phyloP scores from a whole-genome alignment of 768 basidiomycete species.

The Termitomyces sp. region DNA sequence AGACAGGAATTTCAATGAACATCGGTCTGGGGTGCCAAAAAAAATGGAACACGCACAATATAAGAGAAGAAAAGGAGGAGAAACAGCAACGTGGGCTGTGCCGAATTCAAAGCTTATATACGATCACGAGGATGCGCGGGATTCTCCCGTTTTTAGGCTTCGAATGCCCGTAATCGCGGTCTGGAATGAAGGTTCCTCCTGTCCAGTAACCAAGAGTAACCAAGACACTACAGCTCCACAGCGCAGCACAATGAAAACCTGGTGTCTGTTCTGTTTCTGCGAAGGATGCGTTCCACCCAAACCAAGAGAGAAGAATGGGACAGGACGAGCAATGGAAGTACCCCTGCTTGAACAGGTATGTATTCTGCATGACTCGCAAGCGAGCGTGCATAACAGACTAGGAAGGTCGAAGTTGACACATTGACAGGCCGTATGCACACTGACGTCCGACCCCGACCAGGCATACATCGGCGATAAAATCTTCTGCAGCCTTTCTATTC shows the following conservation, averaged over 20 bases:
- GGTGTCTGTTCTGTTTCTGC: background rate
- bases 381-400: background rate
- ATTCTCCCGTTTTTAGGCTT: slow-evolving; percentile 9
- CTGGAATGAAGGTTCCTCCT: background rate
- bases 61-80: slow-evolving; percentile 2
- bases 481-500: too few species aligned
- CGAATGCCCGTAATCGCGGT: background rate
- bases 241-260: background rate
- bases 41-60: background rate
- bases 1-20: background rate
- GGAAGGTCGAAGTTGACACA: background rate
- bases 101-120: slow-evolving; percentile 2
- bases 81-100: background rate
- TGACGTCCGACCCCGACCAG: background rate
- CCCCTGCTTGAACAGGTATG: background rate
- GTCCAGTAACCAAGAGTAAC: background rate
- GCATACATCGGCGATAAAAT: too few species aligned
- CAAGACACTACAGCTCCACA: background rate
- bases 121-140: slow-evolving; percentile 7
- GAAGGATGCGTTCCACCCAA: background rate
- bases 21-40: background rate
- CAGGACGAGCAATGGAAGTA: background rate
- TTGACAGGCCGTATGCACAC: background rate
- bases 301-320: background rate
- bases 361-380: background rate